Percentiles rank a stretch among this genome's conserved stretches.
Evolutionary conservation across 768 basidiomycete species (phyloP).

Genomic region (Tulasnella sp.): DNA sequence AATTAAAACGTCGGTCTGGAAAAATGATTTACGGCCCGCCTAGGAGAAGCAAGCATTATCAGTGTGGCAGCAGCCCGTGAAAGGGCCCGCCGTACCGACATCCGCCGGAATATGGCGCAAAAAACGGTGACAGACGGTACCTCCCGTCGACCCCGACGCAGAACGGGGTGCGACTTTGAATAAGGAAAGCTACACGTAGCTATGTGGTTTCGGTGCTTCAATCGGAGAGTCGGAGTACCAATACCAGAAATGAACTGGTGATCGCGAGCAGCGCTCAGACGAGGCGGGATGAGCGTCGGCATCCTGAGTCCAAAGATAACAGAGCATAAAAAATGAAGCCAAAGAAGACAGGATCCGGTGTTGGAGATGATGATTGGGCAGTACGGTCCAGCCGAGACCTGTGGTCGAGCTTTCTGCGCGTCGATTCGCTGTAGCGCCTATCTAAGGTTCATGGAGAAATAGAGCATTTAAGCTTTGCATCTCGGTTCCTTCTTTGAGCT

Average conservation of each 20-base stretch:
- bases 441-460: slow-evolving; percentile 6
- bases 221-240: slow-evolving; percentile 2
- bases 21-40: background rate
- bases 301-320: background rate
- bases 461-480: background rate
- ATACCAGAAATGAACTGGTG: background rate
- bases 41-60: slow-evolving; percentile 15
- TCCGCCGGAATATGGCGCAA: background rate
- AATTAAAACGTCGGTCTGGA: slow-evolving; percentile 16
- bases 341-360: background rate
- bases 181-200: background rate
- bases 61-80: slow-evolving; percentile 14
- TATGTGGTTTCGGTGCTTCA: background rate
- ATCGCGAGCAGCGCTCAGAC: slow-evolving; percentile 6
- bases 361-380: background rate
- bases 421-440: slow-evolving; percentile 1
- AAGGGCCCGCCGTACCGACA: background rate
- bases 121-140: background rate
- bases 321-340: background rate
- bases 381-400: background rate
- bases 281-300: slow-evolving; percentile 6
- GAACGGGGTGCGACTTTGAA: background rate
- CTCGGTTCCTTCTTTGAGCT: background rate
- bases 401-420: slow-evolving; percentile 2
- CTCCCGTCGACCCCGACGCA: background rate